Evolutionary conservation across 1,139 yeast species (phyloP).

Genomic region (Saccharomycopsis phalli): DNA sequence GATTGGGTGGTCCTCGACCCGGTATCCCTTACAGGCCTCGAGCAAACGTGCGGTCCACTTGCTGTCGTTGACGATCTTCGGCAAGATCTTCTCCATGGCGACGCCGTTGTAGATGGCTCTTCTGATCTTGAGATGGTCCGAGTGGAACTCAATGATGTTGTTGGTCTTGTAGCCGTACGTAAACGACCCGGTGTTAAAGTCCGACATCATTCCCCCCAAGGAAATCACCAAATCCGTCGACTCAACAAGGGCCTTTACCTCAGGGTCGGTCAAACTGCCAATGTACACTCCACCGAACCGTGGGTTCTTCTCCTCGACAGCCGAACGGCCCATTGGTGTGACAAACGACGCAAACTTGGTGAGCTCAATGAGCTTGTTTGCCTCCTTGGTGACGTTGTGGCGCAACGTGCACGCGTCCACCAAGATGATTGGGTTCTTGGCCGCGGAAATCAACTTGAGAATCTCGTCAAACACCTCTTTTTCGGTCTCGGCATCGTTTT

Average conservation of each 20-base stretch:
- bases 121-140: constrained; percentile 74
- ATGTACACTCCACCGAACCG: constrained; percentile 84
- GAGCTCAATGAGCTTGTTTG: constrained; percentile 49
- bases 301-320: constrained; percentile 63
- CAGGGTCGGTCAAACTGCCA: constrained; percentile 70
- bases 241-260: constrained; percentile 69
- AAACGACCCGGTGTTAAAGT: constrained; percentile 86
- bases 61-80: constrained; percentile 32
- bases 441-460: constrained; percentile 41
- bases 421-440: constrained; percentile 63
- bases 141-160: constrained; percentile 80
- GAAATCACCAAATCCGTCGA: constrained; percentile 67
- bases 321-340: constrained; percentile 88
- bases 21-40: constrained; percentile 27
- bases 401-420: constrained; percentile 86
- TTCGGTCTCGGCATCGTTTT: constrained; percentile 65
- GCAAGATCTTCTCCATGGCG: constrained; percentile 64
- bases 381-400: constrained; percentile 59
- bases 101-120: constrained; percentile 71
- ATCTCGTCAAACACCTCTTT: constrained; percentile 58
- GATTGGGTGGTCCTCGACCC: constrained; percentile 37
- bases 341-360: constrained; percentile 80
- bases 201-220: constrained; percentile 76
- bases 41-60: constrained; percentile 7
- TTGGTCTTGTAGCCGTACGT: constrained; percentile 72